phyloP scores from a whole-genome alignment of 2,329 filamentous ascomycete genomes.

The Ambrosiella beaveri region DNA sequence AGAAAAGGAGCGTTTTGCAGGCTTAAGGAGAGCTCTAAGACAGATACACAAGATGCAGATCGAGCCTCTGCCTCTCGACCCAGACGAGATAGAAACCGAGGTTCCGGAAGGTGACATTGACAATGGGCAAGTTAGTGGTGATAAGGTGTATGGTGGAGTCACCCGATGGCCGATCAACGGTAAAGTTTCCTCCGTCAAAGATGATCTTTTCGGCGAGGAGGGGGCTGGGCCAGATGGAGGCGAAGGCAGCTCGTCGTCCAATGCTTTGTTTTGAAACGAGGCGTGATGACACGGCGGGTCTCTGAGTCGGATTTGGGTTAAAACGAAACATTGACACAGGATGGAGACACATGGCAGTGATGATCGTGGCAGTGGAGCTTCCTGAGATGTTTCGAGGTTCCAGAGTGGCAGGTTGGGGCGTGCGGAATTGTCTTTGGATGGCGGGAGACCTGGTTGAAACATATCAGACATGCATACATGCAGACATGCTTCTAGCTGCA shows the following conservation, averaged over 20 bases:
- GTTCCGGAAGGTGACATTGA: background rate
- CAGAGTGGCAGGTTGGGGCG: no score
- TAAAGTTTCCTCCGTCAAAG: background rate
- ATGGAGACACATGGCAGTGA: no score
- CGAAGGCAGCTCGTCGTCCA: background rate
- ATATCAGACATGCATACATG: no score
- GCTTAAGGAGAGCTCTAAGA: constrained; percentile 63
- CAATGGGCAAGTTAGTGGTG: background rate
- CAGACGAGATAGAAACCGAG: background rate
- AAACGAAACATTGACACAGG: background rate
- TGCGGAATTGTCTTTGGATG: no score
- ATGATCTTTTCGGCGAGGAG: background rate
- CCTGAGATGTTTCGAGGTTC: no score
- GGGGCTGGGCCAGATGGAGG: background rate
- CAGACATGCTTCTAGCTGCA: background rate
- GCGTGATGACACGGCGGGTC: background rate
- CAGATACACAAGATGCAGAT: constrained; percentile 26
- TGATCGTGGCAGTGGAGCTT: no score
- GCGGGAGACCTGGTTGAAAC: no score
- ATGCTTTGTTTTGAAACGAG: background rate
- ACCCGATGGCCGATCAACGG: background rate
- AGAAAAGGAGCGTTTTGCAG: constrained; percentile 63
- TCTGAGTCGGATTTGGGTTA: background rate
- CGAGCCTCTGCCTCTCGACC: background rate
- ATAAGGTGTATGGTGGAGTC: background rate